Evolutionary conservation across 2,329 filamentous ascomycete genomes (phyloP).

Genomic region (Domatiomyces catenatus): DNA sequence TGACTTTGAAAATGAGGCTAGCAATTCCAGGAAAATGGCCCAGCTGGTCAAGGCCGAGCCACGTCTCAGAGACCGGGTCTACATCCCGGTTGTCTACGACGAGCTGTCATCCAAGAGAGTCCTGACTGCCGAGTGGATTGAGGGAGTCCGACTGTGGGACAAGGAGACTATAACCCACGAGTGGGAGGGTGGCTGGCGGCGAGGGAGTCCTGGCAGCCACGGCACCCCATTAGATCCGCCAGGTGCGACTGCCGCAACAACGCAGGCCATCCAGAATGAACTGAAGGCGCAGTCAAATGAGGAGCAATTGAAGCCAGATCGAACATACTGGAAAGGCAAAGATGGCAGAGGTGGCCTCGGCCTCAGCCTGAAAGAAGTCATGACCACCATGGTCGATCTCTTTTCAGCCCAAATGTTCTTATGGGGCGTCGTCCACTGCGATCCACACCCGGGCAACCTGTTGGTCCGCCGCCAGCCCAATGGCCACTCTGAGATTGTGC

Average conservation of each 20-base stretch:
- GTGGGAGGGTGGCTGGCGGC: constrained; percentile 64
- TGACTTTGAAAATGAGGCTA: constrained; percentile 82
- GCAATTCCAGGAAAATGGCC: constrained; percentile 76
- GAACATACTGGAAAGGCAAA: constrained; percentile 60
- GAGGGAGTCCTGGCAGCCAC: constrained; percentile 63
- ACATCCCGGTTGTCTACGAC: constrained; percentile 70
- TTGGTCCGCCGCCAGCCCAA: constrained; percentile 75
- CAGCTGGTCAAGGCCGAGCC: constrained; percentile 60
- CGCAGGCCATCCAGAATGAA: constrained; percentile 14
- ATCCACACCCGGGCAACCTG: constrained; percentile 94
- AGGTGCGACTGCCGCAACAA: constrained; percentile 3
- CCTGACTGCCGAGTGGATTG: constrained; percentile 95
- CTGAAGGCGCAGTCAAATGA: constrained; percentile 35
- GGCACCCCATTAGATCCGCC: constrained; percentile 46
- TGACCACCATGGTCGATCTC: constrained; percentile 91
- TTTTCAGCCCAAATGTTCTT: constrained; percentile 98
- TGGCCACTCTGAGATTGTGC: constrained; percentile 75
- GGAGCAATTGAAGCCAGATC: constrained; percentile 61
- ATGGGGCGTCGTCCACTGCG: constrained; percentile 89
- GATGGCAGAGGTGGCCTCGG: constrained; percentile 67
- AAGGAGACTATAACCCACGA: constrained; percentile 60
- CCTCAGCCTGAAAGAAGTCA: constrained; percentile 67
- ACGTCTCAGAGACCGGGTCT: constrained; percentile 62
- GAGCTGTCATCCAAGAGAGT: constrained; percentile 71
- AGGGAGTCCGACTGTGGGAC: constrained; percentile 85